Evolutionary conservation across 768 basidiomycete species (phyloP).

Genomic region (Xerocomellus chrysenteron): DNA sequence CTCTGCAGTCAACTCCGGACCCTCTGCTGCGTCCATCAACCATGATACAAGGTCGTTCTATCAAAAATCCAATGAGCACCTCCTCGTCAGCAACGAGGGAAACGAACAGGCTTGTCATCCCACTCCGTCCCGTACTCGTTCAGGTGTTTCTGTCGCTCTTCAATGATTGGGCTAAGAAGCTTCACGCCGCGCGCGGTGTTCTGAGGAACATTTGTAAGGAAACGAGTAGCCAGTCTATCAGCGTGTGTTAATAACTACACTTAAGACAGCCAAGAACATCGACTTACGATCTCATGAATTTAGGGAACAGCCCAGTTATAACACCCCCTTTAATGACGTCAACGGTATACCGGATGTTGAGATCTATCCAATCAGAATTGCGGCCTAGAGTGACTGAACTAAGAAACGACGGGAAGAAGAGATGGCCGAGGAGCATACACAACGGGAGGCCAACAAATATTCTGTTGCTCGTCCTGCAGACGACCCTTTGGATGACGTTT

Average conservation of each 20-base stretch:
- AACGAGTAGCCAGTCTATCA: neutral
- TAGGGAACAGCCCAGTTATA: constrained; percentile 32
- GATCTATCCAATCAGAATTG: constrained; percentile 34
- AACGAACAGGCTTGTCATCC: constrained; percentile 28
- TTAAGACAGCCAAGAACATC: neutral
- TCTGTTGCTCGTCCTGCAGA: constrained; percentile 44
- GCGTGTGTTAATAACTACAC: neutral
- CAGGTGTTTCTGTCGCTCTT: constrained; percentile 25
- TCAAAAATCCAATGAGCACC: too few species aligned
- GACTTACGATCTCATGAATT: neutral
- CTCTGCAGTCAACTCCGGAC: too few species aligned
- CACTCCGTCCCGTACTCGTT: constrained; percentile 26
- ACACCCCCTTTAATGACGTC: constrained; percentile 21
- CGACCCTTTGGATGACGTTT: constrained; percentile 30
- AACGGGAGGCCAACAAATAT: constrained; percentile 48
- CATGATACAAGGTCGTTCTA: too few species aligned
- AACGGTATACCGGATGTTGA: constrained; percentile 32
- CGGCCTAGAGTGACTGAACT: constrained; percentile 34
- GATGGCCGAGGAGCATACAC: constrained; percentile 28
- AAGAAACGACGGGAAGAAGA: neutral
- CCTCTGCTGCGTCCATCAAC: too few species aligned
- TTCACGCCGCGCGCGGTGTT: neutral
- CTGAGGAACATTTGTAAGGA: neutral
- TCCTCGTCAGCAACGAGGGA: too few species aligned
- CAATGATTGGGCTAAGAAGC: constrained; percentile 30